These are phyloP conservation scores for Piloderma croceum DNA, from an alignment of 768 basidiomycete genomes.

Conservation along the genomic window DNA sequence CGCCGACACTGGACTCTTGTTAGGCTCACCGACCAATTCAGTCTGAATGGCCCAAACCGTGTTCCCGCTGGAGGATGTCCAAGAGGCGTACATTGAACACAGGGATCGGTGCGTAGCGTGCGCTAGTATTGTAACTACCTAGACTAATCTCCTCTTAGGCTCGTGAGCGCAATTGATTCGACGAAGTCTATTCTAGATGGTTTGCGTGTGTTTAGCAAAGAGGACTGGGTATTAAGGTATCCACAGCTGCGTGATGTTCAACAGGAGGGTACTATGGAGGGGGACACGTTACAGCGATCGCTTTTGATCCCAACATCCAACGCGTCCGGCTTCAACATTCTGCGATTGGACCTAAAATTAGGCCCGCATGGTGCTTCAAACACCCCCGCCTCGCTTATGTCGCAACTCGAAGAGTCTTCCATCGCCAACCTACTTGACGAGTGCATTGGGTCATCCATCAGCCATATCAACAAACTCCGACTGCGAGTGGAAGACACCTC, in stretches of 20 bases:
- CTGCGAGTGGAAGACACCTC: constrained; percentile 86
- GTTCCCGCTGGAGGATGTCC: constrained; percentile 64
- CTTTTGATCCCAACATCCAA: constrained; percentile 38
- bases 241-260: constrained; percentile 63
- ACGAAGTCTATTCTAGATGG: constrained; percentile 65
- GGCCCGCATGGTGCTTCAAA: constrained; percentile 64
- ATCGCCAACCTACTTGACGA: constrained; percentile 90
- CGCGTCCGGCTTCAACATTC: constrained; percentile 71
- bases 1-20: too few species aligned
- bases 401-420: constrained; percentile 87
- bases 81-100: constrained; percentile 69
- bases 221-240: constrained; percentile 86
- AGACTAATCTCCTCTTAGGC: constrained; percentile 34
- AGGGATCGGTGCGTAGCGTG: constrained; percentile 59
- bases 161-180: constrained; percentile 71
- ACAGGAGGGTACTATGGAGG: constrained; percentile 33
- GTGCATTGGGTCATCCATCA: constrained; percentile 65
- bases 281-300: constrained; percentile 21
- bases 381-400: constrained; percentile 64
- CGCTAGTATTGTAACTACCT: background rate
- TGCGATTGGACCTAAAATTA: constrained; percentile 89
- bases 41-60: too few species aligned
- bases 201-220: constrained; percentile 75
- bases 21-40: too few species aligned
- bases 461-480: constrained; percentile 80